phyloP scores from a whole-genome alignment of 257 asterid species.

The Penstemon barbatus region DNA sequence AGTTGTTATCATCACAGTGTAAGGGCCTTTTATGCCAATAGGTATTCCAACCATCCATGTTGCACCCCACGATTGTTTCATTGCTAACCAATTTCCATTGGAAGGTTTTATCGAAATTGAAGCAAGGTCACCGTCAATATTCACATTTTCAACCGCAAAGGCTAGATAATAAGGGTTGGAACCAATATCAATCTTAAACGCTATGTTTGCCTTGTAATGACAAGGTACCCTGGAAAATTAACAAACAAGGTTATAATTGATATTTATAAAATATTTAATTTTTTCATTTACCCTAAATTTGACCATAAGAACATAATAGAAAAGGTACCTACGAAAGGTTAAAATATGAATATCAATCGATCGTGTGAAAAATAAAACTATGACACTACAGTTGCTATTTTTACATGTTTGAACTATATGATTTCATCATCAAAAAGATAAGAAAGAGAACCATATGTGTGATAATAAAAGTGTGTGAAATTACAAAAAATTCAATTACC shows the following conservation, averaged over 20 bases:
- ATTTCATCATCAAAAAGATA: no score
- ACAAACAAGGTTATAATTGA: neutral
- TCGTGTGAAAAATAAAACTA: no score
- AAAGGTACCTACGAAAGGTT: no score
- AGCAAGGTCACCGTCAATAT: slow-evolving; percentile 49
- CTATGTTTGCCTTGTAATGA: slow-evolving; percentile 14
- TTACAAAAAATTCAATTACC: neutral
- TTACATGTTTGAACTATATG: no score
- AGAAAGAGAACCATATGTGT: no score
- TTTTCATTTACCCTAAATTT: neutral
- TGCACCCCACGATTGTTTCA: slow-evolving; percentile 42
- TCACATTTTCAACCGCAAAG: slow-evolving; percentile 31
- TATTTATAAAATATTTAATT: neutral
- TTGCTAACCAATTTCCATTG: slow-evolving; percentile 30
- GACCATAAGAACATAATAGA: no score
- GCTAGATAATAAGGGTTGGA: slow-evolving; percentile 33
- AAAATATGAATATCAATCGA: no score
- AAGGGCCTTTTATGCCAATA: slow-evolving; percentile 9
- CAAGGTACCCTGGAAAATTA: slow-evolving; percentile 39
- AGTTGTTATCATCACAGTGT: slow-evolving; percentile 14
- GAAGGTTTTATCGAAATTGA: slow-evolving; percentile 23
- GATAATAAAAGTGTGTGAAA: no score
- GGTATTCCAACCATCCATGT: slow-evolving; percentile 28
- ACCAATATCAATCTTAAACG: slow-evolving; percentile 30
- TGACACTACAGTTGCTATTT: no score